Conservation (phyloP, 179 eudicot species). For the Heliamphora pulchella region DNA sequence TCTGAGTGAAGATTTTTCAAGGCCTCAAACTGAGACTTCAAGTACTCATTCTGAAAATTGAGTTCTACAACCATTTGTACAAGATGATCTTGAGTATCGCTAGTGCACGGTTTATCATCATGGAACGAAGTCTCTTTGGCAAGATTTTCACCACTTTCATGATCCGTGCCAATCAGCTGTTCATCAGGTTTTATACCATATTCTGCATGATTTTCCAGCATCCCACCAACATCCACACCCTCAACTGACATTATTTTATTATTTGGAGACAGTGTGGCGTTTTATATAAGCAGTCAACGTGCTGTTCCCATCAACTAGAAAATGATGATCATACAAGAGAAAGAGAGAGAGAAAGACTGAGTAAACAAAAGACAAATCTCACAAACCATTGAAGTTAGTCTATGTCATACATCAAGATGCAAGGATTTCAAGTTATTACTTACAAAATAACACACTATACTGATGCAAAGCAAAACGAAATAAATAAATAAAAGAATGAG, state of each 20-base stretch:
- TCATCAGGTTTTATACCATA: constrained; percentile 25
- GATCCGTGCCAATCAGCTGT: constrained; percentile 23
- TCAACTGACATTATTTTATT: constrained; percentile 26
- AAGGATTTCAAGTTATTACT: background rate
- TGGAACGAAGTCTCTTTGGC: constrained; percentile 40
- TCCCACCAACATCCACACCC: constrained; percentile 26
- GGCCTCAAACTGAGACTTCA: constrained; percentile 65
- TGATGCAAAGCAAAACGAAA: background rate
- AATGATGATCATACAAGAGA: background rate
- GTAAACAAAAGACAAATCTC: constrained; percentile 4
- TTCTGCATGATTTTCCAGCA: constrained; percentile 27
- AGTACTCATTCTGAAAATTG: constrained; percentile 68
- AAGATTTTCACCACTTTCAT: constrained; percentile 22
- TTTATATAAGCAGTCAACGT: background rate
- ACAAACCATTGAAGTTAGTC: background rate
- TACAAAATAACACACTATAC: background rate
- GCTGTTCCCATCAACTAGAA: constrained; percentile 1
- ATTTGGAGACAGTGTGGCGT: background rate
- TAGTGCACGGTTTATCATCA: constrained; percentile 19
- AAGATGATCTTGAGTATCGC: constrained; percentile 47
- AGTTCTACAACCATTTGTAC: constrained; percentile 62
- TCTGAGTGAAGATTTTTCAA: constrained; percentile 29
- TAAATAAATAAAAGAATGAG: background rate
- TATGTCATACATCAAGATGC: background rate
- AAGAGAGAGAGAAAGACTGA: background rate